phyloP scores from a whole-genome alignment of 2,329 filamentous ascomycete genomes.

The Fusarium pseudonygamai region DNA sequence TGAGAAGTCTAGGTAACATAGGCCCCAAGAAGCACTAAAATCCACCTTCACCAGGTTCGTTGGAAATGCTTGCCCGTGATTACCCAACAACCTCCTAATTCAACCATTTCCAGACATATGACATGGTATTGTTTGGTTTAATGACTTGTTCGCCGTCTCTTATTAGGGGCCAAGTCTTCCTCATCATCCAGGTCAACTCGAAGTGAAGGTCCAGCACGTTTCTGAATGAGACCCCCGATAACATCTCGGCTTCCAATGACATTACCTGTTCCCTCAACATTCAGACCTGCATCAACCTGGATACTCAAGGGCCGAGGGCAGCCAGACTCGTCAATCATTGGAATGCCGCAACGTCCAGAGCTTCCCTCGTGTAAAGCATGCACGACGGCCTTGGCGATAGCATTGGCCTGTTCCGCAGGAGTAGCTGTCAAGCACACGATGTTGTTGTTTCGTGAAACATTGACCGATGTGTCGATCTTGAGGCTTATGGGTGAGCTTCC shows the following conservation, averaged over 20 bases:
- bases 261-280: conserved; percentile 56
- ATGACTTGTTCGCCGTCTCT: conserved; percentile 38
- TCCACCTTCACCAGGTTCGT: not conserved
- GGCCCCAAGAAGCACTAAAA: not conserved
- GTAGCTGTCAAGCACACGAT: conserved; percentile 55
- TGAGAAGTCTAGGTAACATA: not conserved
- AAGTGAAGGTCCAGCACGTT: conserved; percentile 18
- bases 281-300: conserved; percentile 57
- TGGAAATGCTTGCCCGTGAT: not conserved
- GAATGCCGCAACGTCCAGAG: conserved; percentile 51
- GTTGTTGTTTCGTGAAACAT: conserved; percentile 59
- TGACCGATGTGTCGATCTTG: conserved; percentile 59
- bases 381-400: conserved; percentile 57
- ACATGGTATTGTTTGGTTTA: not conserved
- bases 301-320: conserved; percentile 54
- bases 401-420: conserved; percentile 52
- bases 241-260: conserved; percentile 51
- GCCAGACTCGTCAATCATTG: conserved; percentile 59
- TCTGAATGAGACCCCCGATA: conserved; percentile 43
- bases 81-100: not conserved
- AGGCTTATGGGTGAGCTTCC: conserved; percentile 54
- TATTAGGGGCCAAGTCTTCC: conserved; percentile 26
- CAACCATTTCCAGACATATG: not conserved
- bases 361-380: conserved; percentile 55
- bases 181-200: conserved; percentile 34